Base-by-base conservation (phyloP, 306 rosid genomes). In the Parietaria judaica region DNA sequence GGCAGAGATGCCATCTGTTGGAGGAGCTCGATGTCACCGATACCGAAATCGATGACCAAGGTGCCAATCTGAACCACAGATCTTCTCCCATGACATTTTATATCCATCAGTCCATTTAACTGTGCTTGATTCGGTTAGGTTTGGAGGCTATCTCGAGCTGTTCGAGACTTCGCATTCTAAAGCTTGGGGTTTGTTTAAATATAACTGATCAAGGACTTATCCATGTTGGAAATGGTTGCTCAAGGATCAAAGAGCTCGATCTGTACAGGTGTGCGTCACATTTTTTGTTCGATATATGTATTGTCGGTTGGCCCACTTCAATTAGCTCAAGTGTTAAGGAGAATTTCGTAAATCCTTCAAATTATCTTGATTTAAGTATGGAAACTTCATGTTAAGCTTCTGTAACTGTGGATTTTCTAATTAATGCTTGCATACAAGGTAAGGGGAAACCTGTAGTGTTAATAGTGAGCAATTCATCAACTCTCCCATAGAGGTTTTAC, bases 21-120 rank as follows among this genome's bases (percentile, higher is more conserved):
- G 79, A 81, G 80, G 84, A 87, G 62, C 63, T 87, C 52, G 83
- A 87, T 70, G 79, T 79, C 66, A 84, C 88, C 2, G 91, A 87
- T 39, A 84, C 79, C 50, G 79, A 84, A 51, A 74, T 84, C 8
- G 79, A 80, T 16, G 64, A 84, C 63, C 80, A 79, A 84, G 95
- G 95, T 84, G 65, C 34, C 14, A 17, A 39, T 51, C 44, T 34
- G 46, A 61, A 58, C 64, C 65, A 41, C 35, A 6, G n/a, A 44
- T 52, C 60, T 58, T 55, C 54, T 37, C 60, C 8, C 3, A 11
- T 55, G 14, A 50, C 17, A 55, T 63, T 54, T 74, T 4, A 34
- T 39, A 6, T 10, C 31, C n/a, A 45, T 56, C 39, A 39, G 41
- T 46, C 45, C 9, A 41, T 41, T 41, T 41, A 41, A 5, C 6